Percentiles rank a stretch among this genome's conserved stretches.
phyloP scores from a whole-genome alignment of 2,329 filamentous ascomycete genomes.

The Scytalidium sp. region DNA sequence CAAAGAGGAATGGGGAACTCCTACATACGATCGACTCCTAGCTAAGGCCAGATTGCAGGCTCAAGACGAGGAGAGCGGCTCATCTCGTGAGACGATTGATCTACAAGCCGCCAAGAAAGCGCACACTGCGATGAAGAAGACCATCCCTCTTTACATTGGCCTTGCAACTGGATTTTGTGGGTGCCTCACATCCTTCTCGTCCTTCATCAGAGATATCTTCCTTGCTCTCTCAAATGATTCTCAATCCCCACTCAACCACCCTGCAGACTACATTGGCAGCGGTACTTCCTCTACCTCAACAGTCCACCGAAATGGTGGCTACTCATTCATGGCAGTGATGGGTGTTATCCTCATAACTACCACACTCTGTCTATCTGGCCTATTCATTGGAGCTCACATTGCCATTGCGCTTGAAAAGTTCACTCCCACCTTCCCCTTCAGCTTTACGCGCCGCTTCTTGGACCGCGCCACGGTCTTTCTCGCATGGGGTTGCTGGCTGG shows the following conservation, averaged over 20 bases:
- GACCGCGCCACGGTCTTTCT: slow-evolving; percentile 64
- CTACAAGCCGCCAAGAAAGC: slow-evolving; percentile 49
- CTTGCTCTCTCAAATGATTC: slow-evolving; percentile 76
- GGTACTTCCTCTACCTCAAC: slow-evolving; percentile 30
- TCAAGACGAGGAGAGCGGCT: slow-evolving; percentile 36
- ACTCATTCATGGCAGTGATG: slow-evolving; percentile 78
- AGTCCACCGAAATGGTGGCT: slow-evolving; percentile 62
- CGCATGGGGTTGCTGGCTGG: slow-evolving; percentile 74
- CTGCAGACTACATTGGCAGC: slow-evolving; percentile 30
- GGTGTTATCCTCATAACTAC: slow-evolving; percentile 73
- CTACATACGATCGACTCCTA: slow-evolving; percentile 34
- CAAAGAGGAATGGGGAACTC: slow-evolving; percentile 59
- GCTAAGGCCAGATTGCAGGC: slow-evolving; percentile 30
- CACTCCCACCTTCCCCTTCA: slow-evolving; percentile 59
- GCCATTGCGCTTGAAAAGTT: slow-evolving; percentile 58
- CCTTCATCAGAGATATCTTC: slow-evolving; percentile 78
- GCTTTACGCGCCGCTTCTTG: slow-evolving; percentile 54
- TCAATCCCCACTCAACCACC: slow-evolving; percentile 42
- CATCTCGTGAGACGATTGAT: slow-evolving; percentile 26
- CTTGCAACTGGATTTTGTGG: slow-evolving; percentile 86
- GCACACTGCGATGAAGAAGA: slow-evolving; percentile 70
- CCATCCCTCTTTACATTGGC: slow-evolving; percentile 83
- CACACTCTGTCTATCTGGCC: slow-evolving; percentile 64
- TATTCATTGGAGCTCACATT: slow-evolving; percentile 72
- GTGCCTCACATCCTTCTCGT: slow-evolving; percentile 86